Evolutionary conservation across 169 alveolate species (phyloP).

Genomic region (Plasmodium inui): DNA sequence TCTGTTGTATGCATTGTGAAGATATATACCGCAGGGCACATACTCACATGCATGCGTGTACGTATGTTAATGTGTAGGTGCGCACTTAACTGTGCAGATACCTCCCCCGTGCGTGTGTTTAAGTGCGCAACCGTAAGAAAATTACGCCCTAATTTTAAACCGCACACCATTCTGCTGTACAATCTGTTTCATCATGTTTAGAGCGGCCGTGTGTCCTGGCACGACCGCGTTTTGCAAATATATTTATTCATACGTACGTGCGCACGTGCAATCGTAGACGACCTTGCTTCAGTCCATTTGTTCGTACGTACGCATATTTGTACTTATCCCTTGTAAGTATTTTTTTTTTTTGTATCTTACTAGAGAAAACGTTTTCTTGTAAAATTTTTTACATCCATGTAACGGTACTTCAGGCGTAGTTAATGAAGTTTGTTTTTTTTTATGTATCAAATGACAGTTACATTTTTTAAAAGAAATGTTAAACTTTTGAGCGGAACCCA

Average conservation of each 20-base stretch:
- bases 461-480: conserved; percentile 20
- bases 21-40: background rate
- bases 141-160: background rate
- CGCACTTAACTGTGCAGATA: background rate
- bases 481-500: background rate
- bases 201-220: background rate
- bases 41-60: background rate
- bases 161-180: background rate
- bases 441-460: background rate
- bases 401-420: background rate
- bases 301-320: background rate
- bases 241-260: background rate
- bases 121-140: background rate
- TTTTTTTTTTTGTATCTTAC: conserved; percentile 9
- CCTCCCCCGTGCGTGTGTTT: background rate
- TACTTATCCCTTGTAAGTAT: background rate
- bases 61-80: conserved; percentile 5
- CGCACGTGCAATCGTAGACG: background rate
- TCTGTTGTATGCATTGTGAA: background rate
- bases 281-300: background rate
- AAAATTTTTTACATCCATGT: conserved; percentile 4
- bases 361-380: background rate
- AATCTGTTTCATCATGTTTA: background rate
- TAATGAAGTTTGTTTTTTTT: conserved; percentile 3
- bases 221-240: background rate